A percentile compares a stretch with the other conserved stretches of the same genome.
Conservation (phyloP, 495 filamentous ascomycete species). For the Articulospora tetracladia region DNA sequence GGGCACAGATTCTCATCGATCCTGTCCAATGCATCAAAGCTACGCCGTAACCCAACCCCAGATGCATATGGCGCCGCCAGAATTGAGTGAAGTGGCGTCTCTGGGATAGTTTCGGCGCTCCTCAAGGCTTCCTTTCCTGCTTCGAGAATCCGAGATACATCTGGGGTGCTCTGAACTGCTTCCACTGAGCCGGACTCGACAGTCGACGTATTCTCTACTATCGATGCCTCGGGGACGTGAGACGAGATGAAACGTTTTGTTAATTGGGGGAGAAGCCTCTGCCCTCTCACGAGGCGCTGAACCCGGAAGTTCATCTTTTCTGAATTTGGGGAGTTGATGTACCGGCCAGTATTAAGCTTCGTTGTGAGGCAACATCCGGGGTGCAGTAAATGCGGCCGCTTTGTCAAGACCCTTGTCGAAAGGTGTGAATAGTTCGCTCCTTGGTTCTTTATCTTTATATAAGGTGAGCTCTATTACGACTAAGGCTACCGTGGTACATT, state of each 20-base stretch:
- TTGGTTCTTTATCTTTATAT: no score
- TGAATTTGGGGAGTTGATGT: not conserved
- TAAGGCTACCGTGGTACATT: no score
- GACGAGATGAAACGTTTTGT: not conserved
- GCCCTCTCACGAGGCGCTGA: constrained; percentile 1
- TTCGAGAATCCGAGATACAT: not conserved
- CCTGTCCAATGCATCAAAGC: not conserved
- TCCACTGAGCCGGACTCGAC: not conserved
- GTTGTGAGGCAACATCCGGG: no score
- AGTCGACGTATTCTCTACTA: not conserved
- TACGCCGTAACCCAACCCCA: not conserved
- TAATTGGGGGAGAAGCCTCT: not conserved
- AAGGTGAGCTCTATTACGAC: no score
- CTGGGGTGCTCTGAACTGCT: not conserved
- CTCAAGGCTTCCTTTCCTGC: not conserved
- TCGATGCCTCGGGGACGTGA: not conserved
- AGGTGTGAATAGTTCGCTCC: no score
- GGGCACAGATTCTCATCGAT: not conserved
- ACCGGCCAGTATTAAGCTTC: not conserved
- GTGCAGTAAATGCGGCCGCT: no score
- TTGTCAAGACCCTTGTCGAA: no score
- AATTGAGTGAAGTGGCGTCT: not conserved
- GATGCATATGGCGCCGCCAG: not conserved
- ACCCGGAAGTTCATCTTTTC: constrained; percentile 4
- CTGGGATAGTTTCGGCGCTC: not conserved